Conservation (phyloP, 139 green algal genomes). For the Helicosporidium sp. region DNA sequence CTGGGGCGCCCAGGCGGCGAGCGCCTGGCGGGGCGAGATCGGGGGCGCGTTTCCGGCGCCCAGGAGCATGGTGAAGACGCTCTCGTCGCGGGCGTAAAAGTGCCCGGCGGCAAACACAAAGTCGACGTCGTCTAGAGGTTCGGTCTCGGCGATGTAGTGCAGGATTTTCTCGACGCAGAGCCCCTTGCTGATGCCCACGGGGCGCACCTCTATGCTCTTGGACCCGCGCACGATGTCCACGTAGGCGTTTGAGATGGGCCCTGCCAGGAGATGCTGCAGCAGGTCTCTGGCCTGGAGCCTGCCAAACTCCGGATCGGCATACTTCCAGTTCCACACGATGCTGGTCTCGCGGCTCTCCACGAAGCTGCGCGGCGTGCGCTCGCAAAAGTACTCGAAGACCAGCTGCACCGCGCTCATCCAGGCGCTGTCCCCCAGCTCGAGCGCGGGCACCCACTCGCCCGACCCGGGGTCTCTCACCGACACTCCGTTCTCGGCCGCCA, state of each 20-base stretch:
- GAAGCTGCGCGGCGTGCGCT: conserved; percentile 80
- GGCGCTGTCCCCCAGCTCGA: conserved; percentile 56
- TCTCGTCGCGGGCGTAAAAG: conserved; percentile 81
- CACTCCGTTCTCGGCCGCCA: conserved; percentile 91
- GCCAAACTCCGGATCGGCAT: conserved; percentile 76
- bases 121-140: conserved; percentile 2
- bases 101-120: conserved; percentile 73
- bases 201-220: conserved; percentile 70
- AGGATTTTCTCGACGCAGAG: conserved; percentile 67
- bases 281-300: conserved; percentile 36
- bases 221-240: conserved; percentile 86
- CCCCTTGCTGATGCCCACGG: conserved; percentile 90
- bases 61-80: conserved; percentile 84
- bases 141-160: conserved; percentile 17
- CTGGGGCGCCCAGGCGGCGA: too few relatives aligned
- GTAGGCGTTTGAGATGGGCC: conserved; percentile 85
- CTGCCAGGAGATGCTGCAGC: conserved; percentile 92
- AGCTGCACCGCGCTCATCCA: conserved; percentile 89
- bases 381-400: conserved; percentile 93
- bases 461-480: conserved; percentile 50
- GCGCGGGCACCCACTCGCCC: conserved; percentile 43
- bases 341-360: conserved; percentile 79
- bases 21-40: not conserved
- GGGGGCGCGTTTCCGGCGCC: conserved; percentile 16
- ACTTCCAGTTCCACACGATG: conserved; percentile 96